Conservation (phyloP, 2,329 filamentous ascomycete species). For the Fusarium sp. region DNA sequence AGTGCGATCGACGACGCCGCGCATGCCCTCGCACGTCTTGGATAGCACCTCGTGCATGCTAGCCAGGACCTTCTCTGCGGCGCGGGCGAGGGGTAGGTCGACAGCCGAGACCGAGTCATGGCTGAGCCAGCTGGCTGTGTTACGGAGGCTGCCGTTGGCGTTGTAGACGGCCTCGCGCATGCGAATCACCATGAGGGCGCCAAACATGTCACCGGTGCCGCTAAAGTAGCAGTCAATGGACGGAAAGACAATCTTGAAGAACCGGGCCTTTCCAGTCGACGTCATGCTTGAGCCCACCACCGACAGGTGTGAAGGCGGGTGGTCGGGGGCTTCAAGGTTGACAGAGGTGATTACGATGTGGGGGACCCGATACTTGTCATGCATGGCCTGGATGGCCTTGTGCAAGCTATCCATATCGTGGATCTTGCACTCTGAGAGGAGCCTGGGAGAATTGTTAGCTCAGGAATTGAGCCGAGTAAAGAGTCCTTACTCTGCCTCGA, state of each 20-base stretch:
- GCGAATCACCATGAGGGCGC: conserved; percentile 86
- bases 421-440: conserved; percentile 88
- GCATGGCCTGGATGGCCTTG: conserved; percentile 80
- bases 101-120: conserved; percentile 75
- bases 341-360: conserved; percentile 96
- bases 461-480: background rate
- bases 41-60: conserved; percentile 90
- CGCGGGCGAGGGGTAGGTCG: conserved; percentile 84
- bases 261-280: conserved; percentile 73
- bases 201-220: conserved; percentile 98
- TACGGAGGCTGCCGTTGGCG: conserved; percentile 59
- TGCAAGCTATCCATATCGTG: conserved; percentile 78
- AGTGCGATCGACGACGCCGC: conserved; percentile 59
- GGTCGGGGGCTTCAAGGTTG: conserved; percentile 69
- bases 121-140: conserved; percentile 77
- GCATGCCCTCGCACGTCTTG: conserved; percentile 75
- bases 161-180: conserved; percentile 81
- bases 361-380: conserved; percentile 80
- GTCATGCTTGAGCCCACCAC: conserved; percentile 83
- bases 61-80: conserved; percentile 87
- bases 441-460: conserved; percentile 60
- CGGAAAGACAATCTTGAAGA: conserved; percentile 90
- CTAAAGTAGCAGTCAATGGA: conserved; percentile 94
- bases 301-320: conserved; percentile 66
- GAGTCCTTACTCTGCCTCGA: conserved; percentile 89